Percentiles rank a stretch among this genome's conserved stretches.
Evolutionary conservation across 352 stramenopile species (phyloP).

Genomic region (Pythium monospermum): DNA sequence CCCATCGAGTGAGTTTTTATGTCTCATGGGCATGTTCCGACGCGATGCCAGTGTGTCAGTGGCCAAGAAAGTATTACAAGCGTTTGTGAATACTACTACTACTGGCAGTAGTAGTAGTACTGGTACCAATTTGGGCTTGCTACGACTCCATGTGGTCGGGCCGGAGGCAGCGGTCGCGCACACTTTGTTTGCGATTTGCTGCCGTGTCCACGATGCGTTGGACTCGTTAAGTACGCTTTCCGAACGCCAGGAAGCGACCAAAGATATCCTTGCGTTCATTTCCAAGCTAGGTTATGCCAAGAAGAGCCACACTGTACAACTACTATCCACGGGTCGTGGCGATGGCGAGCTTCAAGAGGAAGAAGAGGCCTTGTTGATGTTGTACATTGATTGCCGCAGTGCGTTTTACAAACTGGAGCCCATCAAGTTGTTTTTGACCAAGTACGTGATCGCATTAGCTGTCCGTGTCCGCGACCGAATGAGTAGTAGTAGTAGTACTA

Average conservation of each 20-base stretch:
- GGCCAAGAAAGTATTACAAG: constrained; percentile 78
- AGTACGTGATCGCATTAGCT: constrained; percentile 51
- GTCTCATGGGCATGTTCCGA: constrained; percentile 85
- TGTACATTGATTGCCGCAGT: constrained; percentile 85
- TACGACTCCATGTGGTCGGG: constrained; percentile 63
- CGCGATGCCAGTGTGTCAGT: constrained; percentile 73
- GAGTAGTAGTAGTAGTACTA: constrained; percentile 6
- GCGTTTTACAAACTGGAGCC: constrained; percentile 85
- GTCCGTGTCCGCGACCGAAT: constrained; percentile 49
- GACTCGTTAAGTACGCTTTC: constrained; percentile 66
- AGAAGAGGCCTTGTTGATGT: constrained; percentile 75
- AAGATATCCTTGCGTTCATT: constrained; percentile 83
- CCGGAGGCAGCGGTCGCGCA: constrained; percentile 77
- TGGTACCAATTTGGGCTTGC: constrained; percentile 22
- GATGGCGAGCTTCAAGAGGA: constrained; percentile 43
- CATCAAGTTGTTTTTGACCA: constrained; percentile 58
- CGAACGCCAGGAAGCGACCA: constrained; percentile 49
- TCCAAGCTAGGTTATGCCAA: constrained; percentile 40
- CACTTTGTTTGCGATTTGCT: constrained; percentile 82
- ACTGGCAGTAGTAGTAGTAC: constrained; percentile 8
- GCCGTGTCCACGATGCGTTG: constrained; percentile 77
- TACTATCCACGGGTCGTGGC: neutral
- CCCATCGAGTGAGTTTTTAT: constrained; percentile 65
- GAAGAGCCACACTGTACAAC: neutral
- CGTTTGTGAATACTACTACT: constrained; percentile 43